Evolutionary conservation across 495 filamentous ascomycete species (phyloP).

Genomic region (Neurospora africana): DNA sequence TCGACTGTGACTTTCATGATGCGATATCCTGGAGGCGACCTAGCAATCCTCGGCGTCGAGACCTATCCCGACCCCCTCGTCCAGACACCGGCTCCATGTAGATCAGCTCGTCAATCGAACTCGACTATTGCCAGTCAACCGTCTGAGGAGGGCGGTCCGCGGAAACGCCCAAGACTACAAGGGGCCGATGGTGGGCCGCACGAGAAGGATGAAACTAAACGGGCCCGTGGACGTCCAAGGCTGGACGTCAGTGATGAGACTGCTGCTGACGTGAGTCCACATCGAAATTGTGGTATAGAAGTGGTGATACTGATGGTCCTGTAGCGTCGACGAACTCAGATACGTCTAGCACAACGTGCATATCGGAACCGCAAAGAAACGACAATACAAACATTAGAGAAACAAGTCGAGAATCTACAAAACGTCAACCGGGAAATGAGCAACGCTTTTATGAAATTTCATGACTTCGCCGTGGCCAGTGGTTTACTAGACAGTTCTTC

Average conservation of each 20-base stretch:
- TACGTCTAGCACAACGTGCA: conserved; percentile 73
- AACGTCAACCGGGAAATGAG: conserved; percentile 63
- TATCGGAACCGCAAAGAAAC: conserved; percentile 79
- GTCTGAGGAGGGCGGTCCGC: conserved; percentile 15
- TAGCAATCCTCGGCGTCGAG: conserved; percentile 40
- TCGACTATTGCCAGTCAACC: background rate
- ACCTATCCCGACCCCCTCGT: conserved; percentile 25
- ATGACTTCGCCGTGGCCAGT: conserved; percentile 45
- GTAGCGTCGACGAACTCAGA: conserved; percentile 77
- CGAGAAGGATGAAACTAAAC: conserved; percentile 37
- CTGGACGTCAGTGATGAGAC: conserved; percentile 61
- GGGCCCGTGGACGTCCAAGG: conserved; percentile 55
- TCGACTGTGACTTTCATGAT: conserved; percentile 9
- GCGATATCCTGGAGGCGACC: conserved; percentile 25
- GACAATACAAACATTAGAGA: conserved; percentile 62
- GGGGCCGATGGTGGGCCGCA: conserved; percentile 4
- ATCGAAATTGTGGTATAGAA: conserved; percentile 1
- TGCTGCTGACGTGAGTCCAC: conserved; percentile 37
- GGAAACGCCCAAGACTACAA: conserved; percentile 17
- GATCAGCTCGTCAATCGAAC: background rate
- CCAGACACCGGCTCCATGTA: conserved; percentile 1
- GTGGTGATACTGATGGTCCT: conserved; percentile 8
- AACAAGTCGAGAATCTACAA: conserved; percentile 54
- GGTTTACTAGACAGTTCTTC: conserved; percentile 39
- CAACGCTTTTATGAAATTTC: conserved; percentile 58